A percentile compares a stretch with the other conserved stretches of the same genome.
Evolutionary conservation across 345 rosid genomes (phyloP).

Genomic region (Populus pruinosa): DNA sequence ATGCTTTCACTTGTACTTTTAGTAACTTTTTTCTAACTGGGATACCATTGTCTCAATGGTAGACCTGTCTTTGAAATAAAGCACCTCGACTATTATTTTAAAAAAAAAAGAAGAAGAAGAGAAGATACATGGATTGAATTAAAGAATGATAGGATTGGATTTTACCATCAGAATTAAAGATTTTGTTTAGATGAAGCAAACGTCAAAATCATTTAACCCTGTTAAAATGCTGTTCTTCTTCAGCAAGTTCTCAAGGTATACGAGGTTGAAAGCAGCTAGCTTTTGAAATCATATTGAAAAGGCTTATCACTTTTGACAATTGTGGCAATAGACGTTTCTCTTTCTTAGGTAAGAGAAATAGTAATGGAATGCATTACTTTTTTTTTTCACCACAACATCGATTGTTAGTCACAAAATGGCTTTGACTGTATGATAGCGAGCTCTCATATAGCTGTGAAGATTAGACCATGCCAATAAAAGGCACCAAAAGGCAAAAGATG

Average conservation of each 20-base stretch:
- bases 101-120: too few species aligned
- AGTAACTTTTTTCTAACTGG: too few species aligned
- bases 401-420: not conserved
- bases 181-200: not conserved
- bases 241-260: not conserved
- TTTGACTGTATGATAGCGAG: not conserved
- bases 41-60: too few species aligned
- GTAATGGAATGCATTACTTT: not conserved
- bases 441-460: not conserved
- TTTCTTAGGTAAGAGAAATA: not conserved
- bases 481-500: not conserved
- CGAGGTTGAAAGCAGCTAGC: not conserved
- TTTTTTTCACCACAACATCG: not conserved
- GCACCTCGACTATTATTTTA: too few species aligned
- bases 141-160: too few species aligned
- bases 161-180: too few species aligned
- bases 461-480: not conserved
- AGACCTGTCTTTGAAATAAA: too few species aligned
- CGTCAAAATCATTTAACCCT: not conserved
- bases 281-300: not conserved
- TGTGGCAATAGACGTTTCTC: not conserved
- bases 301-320: not conserved
- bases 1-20: too few species aligned
- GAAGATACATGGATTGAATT: too few species aligned
- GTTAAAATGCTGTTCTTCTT: not conserved